Percentiles rank a stretch among this genome's conserved stretches.
These are phyloP conservation scores for Phytophthora parvispora DNA, from an alignment of 352 stramenopile species.

Conservation along the genomic window DNA sequence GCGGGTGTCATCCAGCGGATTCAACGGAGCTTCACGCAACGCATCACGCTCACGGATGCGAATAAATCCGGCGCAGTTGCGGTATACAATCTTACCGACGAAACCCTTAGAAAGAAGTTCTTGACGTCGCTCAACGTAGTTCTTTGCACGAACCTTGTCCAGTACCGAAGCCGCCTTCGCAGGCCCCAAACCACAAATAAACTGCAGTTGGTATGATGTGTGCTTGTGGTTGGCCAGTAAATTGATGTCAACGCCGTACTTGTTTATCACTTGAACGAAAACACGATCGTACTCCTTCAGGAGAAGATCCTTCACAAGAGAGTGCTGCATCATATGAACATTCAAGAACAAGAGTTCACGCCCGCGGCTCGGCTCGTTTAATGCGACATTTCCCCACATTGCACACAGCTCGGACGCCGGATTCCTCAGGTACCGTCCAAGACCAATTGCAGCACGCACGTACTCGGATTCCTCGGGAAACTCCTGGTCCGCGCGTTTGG, in stretches of 20 bases:
- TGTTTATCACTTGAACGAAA: constrained; percentile 90
- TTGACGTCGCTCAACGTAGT: constrained; percentile 88
- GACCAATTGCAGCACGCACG: constrained; percentile 78
- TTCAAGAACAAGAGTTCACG: constrained; percentile 89
- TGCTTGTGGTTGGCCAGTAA: constrained; percentile 92
- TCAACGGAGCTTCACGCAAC: constrained; percentile 85
- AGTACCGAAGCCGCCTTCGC: constrained; percentile 85
- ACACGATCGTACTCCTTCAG: constrained; percentile 90
- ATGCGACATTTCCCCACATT: constrained; percentile 87
- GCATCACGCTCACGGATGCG: constrained; percentile 90
- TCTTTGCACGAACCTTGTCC: constrained; percentile 88
- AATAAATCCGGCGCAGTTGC: constrained; percentile 90
- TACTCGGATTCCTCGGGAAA: constrained; percentile 88
- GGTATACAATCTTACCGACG: constrained; percentile 89
- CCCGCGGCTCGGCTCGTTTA: constrained; percentile 83
- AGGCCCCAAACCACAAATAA: constrained; percentile 87
- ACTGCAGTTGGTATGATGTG: constrained; percentile 89
- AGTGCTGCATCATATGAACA: constrained; percentile 89
- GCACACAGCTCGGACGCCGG: constrained; percentile 86
- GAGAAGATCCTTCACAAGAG: constrained; percentile 86
- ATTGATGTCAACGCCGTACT: constrained; percentile 92
- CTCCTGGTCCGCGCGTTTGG: constrained; percentile 84
- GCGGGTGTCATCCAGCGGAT: constrained; percentile 89
- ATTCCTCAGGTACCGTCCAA: constrained; percentile 89
- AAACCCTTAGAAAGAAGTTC: constrained; percentile 88